Percentiles rank a stretch among this genome's conserved stretches.
phyloP scores from a whole-genome alignment of 2,329 filamentous ascomycete genomes.

The Ciborinia camelliae region DNA sequence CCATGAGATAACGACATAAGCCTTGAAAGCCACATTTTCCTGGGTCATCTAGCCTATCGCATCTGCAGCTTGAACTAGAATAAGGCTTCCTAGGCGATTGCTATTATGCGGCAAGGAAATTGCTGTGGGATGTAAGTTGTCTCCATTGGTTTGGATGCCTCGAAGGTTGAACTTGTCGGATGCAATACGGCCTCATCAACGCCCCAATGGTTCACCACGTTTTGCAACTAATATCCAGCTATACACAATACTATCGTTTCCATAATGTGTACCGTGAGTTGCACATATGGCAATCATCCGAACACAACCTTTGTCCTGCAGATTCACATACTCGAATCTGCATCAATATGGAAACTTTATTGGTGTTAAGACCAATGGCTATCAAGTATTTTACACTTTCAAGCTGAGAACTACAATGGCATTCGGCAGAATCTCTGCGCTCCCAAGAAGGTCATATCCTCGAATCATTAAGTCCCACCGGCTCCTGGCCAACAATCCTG shows the following conservation, averaged over 20 bases:
- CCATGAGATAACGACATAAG: background rate
- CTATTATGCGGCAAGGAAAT: background rate
- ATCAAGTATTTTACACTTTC: background rate
- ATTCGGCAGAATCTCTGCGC: background rate
- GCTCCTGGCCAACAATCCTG: background rate
- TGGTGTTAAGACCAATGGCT: background rate
- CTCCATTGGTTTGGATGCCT: background rate
- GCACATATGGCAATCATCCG: background rate
- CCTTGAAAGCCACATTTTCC: background rate
- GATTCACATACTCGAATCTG: background rate
- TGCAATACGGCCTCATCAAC: background rate
- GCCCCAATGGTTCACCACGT: background rate
- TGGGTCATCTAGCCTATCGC: background rate
- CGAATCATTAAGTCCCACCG: no score
- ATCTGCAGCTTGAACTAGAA: background rate
- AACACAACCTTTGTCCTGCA: background rate
- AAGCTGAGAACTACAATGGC: background rate
- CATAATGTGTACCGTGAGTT: background rate
- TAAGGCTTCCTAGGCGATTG: background rate
- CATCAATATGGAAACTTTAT: background rate
- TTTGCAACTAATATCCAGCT: background rate
- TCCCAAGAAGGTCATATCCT: background rate
- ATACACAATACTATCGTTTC: background rate
- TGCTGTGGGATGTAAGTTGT: background rate
- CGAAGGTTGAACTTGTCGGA: background rate